phyloP scores from a whole-genome alignment of 2,329 filamentous ascomycete genomes.

The Cladosporium sp. region DNA sequence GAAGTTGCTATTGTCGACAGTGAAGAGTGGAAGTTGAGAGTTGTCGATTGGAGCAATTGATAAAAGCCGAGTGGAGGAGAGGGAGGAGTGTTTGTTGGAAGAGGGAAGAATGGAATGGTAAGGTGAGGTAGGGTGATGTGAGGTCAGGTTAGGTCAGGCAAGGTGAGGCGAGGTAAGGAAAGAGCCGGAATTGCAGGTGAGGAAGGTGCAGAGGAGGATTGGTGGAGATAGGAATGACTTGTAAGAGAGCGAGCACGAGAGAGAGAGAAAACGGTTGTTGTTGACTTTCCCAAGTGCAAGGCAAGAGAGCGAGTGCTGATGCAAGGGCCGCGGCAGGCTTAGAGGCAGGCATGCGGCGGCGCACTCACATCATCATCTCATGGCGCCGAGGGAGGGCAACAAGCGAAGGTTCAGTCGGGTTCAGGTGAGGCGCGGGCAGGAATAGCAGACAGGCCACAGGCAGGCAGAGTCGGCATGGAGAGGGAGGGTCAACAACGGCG shows the following conservation, averaged over 20 bases:
- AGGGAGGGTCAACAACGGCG: background rate
- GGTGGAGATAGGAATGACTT: too few species aligned
- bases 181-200: too few species aligned
- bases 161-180: background rate
- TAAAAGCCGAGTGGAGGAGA: background rate
- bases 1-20: background rate
- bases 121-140: background rate
- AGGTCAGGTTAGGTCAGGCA: background rate
- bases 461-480: background rate
- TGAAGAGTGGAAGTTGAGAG: background rate
- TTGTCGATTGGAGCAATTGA: background rate
- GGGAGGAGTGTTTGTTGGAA: background rate
- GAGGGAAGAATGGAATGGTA: background rate
- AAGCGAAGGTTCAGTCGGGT: constrained; percentile 8
- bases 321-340: constrained; percentile 11
- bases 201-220: too few species aligned
- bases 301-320: background rate
- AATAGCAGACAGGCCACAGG: background rate
- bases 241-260: too few species aligned
- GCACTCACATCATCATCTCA: constrained; percentile 11
- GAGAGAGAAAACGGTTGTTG: background rate
- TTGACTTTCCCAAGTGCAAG: background rate
- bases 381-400: constrained; percentile 8
- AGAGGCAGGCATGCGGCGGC: background rate
- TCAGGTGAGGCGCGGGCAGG: background rate